These are phyloP conservation scores for Yarrowia hollandica DNA, from an alignment of 805 yeast genomes.

Conservation along the genomic window DNA sequence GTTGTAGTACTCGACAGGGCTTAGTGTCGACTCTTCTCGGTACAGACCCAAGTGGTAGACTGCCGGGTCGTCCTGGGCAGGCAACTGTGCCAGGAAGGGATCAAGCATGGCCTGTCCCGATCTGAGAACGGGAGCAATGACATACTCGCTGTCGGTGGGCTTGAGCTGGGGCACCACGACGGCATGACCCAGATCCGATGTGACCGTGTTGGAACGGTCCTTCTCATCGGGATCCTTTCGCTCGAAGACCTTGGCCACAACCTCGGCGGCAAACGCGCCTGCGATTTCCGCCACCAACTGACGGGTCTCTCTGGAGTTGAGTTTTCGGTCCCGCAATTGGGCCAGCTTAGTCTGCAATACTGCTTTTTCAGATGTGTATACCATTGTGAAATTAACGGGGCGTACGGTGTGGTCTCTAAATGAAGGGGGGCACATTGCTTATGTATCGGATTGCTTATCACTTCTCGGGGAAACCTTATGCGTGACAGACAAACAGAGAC, in stretches of 20 bases:
- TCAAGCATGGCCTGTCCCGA: slow-evolving; percentile 42
- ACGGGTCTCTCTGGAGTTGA: slow-evolving; percentile 34
- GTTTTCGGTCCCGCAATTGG: slow-evolving; percentile 34
- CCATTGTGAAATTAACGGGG: slow-evolving; percentile 1
- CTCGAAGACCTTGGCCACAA: slow-evolving; percentile 33
- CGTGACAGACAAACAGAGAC: too few species aligned
- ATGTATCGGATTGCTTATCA: slow-evolving; percentile 7
- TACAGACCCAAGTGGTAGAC: slow-evolving; percentile 42
- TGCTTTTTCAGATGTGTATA: slow-evolving; percentile 36
- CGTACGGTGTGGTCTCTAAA: too few species aligned
- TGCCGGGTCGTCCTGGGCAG: slow-evolving; percentile 36
- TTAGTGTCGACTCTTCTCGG: slow-evolving; percentile 39
- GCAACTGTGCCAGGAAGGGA: slow-evolving; percentile 37
- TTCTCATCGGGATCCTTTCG: neutral
- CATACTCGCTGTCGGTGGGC: slow-evolving; percentile 31
- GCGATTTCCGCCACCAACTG: slow-evolving; percentile 35
- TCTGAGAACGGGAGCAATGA: slow-evolving; percentile 40
- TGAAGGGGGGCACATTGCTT: slow-evolving; percentile 3
- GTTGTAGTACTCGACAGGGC: slow-evolving; percentile 42
- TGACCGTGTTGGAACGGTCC: slow-evolving; percentile 15
- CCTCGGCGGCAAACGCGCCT: slow-evolving; percentile 38
- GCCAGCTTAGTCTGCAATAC: slow-evolving; percentile 36
- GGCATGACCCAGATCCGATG: slow-evolving; percentile 31
- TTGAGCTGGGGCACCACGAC: slow-evolving; percentile 32
- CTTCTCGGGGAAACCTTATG: neutral